Evolutionary conservation across 306 rosid genomes (phyloP), one percentile per base, ranked within the genome.

Genomic region (Prinsepia uniflora): DNA sequence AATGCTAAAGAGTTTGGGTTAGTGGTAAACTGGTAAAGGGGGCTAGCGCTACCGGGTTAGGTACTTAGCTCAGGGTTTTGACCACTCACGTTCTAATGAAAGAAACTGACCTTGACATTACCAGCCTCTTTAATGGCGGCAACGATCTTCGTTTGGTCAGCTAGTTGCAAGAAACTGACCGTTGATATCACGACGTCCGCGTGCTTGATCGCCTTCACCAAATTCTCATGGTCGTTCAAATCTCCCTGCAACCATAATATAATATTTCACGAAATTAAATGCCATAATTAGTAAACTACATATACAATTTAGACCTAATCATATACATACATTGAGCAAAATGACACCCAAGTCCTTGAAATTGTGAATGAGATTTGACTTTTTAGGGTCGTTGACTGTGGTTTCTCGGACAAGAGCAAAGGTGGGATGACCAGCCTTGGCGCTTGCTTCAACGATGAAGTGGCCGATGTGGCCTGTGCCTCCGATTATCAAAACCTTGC

Each of bases 401-500:
- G 78, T 70, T 81, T 87, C 88, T 67, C 98, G 80, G n/a, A 87
- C 76, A 64, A 93, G 54, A 68, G 87, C 94, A 68, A 88, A 90
- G 24, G 98, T 93, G 18, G 92, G 90, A 57, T 93, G 89, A 4
- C 86, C 93, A 4, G 88, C 68, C 65, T 88, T 88, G 1, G 83
- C 87, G 76, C 98, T 88, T 30, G 98, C 98, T 80, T 85, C 90
- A 15, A 90, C 96, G 5, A 93, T 48, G 62, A 73, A 72, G 73
- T 87, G 90, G 0, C 98, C 98, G 50, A 90, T 87, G 82, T 88
- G 90, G 2, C 98, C 97, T 12, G 97, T 93, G 43, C 98, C 96
- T 79, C 98, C 98, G 53, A 93, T 90, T 22, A 93, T 66, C 90
- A 93, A 56, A 72, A 93, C 75, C 90, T 83, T 93, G 81, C 96